phyloP scores from a whole-genome alignment of 2,329 filamentous ascomycete genomes.

The Colletotrichum kahawae region DNA sequence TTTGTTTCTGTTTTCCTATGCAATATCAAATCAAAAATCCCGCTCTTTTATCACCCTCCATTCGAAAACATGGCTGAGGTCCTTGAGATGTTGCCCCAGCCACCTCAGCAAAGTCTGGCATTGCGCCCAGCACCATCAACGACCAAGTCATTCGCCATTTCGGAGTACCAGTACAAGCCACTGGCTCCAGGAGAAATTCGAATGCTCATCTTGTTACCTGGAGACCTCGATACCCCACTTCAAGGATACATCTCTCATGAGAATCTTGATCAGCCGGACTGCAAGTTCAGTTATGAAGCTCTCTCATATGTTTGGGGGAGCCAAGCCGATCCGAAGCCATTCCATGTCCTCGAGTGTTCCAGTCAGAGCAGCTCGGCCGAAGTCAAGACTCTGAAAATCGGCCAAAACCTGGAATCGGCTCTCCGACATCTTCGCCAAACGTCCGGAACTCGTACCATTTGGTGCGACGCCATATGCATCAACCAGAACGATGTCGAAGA shows the following conservation, averaged over 20 bases:
- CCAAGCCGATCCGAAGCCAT: neutral
- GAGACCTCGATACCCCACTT: accelerated
- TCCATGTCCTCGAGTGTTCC: neutral
- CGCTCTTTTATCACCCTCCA: neutral
- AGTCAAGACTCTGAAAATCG: neutral
- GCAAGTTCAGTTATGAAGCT: neutral
- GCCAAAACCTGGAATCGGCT: neutral
- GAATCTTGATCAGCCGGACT: accelerated
- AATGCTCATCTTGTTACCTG: neutral
- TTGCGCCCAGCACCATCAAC: neutral
- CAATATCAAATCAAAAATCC: accelerated
- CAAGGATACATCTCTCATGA: accelerated
- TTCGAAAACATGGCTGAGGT: neutral
- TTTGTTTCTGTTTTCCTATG: neutral
- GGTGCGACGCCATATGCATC: conserved; percentile 29
- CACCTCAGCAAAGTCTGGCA: neutral
- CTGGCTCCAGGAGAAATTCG: neutral
- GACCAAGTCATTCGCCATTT: accelerated
- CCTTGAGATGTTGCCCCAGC: neutral
- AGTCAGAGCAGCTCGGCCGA: neutral
- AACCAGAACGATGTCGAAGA: conserved; percentile 25
- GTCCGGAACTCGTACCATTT: neutral
- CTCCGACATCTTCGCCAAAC: neutral
- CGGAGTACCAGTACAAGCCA: neutral
- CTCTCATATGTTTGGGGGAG: neutral